These are phyloP conservation scores for Astragalus glycyphyllos DNA, from an alignment of 306 rosid species.

Conservation along the genomic window DNA sequence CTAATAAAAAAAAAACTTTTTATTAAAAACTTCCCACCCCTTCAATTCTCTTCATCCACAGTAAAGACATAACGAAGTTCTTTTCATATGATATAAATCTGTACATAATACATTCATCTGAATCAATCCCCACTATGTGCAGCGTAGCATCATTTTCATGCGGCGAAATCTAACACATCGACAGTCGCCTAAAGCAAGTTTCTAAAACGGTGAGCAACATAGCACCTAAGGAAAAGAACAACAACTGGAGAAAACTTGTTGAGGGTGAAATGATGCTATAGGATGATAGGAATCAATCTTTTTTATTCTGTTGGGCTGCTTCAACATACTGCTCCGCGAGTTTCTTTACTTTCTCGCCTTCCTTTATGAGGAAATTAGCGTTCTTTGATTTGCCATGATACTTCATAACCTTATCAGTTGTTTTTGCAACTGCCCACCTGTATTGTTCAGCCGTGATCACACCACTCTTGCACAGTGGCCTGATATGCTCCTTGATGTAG, in stretches of 20 bases:
- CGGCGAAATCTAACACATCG: conserved; percentile 30
- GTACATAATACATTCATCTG: too few species aligned
- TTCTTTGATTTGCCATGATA: conserved; percentile 85
- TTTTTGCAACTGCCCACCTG: conserved; percentile 86
- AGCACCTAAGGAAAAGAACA: conserved; percentile 10
- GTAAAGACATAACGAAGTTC: too few species aligned
- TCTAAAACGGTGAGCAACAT: conserved; percentile 5
- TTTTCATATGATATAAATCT: too few species aligned
- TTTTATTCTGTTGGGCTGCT: conserved; percentile 72
- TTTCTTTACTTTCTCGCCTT: conserved; percentile 98
- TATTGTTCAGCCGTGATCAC: conserved; percentile 89
- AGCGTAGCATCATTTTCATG: conserved; percentile 32
- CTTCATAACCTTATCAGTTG: conserved; percentile 93
- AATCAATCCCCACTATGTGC: conserved; percentile 32
- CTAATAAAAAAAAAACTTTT: too few species aligned
- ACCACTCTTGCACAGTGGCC: conserved; percentile 95
- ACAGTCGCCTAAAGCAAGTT: conserved; percentile 37
- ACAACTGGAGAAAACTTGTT: conserved; percentile 22
- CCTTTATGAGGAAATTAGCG: conserved; percentile 92
- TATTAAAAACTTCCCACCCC: too few species aligned
- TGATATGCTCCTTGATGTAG: conserved; percentile 89
- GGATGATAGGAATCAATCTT: conserved; percentile 45
- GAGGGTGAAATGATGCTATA: conserved; percentile 24
- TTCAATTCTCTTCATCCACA: too few species aligned
- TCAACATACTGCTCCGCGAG: conserved; percentile 93